phyloP scores from a whole-genome alignment of 2,329 filamentous ascomycete genomes.

The Ophiosphaerella narmari region DNA sequence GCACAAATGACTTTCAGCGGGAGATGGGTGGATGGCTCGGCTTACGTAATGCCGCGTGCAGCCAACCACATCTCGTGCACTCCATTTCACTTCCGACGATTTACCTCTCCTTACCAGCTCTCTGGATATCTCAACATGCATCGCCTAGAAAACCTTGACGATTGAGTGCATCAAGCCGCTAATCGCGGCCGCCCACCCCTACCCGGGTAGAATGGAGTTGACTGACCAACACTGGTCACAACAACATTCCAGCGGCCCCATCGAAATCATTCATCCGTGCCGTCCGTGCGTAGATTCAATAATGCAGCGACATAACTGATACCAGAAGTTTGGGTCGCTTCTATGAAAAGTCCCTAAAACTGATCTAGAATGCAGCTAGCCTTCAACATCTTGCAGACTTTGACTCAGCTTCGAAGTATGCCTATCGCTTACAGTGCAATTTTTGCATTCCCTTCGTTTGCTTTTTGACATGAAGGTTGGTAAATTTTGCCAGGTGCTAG shows the following conservation, averaged over 20 bases:
- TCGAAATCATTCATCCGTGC: background rate
- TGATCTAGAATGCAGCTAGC: too few species aligned
- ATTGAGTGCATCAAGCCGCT: background rate
- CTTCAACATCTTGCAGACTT: background rate
- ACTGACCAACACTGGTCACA: background rate
- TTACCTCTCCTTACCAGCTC: background rate
- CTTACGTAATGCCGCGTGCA: too few species aligned
- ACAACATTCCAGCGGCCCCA: constrained; percentile 2
- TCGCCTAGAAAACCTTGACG: constrained; percentile 15
- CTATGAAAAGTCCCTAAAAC: too few species aligned
- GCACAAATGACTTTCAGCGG: background rate
- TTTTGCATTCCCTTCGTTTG: constrained; percentile 3
- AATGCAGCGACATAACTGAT: too few species aligned
- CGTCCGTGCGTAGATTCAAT: too few species aligned
- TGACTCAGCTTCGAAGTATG: background rate
- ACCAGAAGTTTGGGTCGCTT: too few species aligned
- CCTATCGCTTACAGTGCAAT: background rate
- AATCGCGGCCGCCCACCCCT: background rate
- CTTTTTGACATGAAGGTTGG: background rate
- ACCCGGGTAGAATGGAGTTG: constrained; percentile 1
- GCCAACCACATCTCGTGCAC: too few species aligned
- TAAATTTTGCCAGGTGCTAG: constrained; percentile 15
- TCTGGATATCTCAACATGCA: background rate
- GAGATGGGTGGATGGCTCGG: background rate
- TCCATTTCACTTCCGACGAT: too few species aligned